Conservation (phyloP, 2,329 filamentous ascomycete species). For the Coleophoma cylindrospora region DNA sequence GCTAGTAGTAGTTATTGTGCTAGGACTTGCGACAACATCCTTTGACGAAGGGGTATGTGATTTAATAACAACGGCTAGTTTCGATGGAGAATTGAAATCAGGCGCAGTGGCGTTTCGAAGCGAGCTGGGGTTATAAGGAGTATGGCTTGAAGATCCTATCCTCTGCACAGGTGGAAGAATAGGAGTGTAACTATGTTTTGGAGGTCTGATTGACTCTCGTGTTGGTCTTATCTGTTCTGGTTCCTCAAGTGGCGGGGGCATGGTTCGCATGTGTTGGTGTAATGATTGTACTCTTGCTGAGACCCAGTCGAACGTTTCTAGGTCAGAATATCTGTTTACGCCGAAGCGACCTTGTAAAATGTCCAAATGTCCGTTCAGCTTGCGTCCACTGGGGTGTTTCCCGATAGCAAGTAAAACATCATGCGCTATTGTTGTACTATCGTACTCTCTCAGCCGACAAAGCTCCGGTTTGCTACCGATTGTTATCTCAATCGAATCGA, state of each 20-base stretch:
- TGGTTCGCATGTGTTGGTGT: not conserved
- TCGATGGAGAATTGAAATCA: not conserved
- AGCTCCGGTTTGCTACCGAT: not conserved
- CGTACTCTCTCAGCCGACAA: slow-evolving; percentile 33
- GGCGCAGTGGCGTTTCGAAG: not conserved
- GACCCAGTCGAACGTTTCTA: slow-evolving; percentile 8
- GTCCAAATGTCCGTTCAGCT: slow-evolving; percentile 54
- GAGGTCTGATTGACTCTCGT: too few relatives aligned
- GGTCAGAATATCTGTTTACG: slow-evolving; percentile 4
- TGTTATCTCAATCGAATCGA: not conserved
- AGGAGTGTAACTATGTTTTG: too few relatives aligned
- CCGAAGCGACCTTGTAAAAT: not conserved
- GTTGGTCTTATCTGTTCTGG: not conserved
- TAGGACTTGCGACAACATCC: too few relatives aligned
- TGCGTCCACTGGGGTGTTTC: slow-evolving; percentile 52
- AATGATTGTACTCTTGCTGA: slow-evolving; percentile 1
- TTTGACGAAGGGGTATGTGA: not conserved
- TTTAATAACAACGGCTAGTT: not conserved
- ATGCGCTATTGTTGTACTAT: slow-evolving; percentile 56
- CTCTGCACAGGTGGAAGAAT: too few relatives aligned
- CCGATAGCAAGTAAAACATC: slow-evolving; percentile 59
- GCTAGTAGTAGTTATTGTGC: not conserved
- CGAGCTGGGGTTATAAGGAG: not conserved
- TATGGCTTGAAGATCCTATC: not conserved
- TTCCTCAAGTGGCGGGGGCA: not conserved